Percentiles rank a stretch among this genome's conserved stretches.
Evolutionary conservation across 768 basidiomycete genomes (phyloP).

Genomic region (Lactarius vividus): DNA sequence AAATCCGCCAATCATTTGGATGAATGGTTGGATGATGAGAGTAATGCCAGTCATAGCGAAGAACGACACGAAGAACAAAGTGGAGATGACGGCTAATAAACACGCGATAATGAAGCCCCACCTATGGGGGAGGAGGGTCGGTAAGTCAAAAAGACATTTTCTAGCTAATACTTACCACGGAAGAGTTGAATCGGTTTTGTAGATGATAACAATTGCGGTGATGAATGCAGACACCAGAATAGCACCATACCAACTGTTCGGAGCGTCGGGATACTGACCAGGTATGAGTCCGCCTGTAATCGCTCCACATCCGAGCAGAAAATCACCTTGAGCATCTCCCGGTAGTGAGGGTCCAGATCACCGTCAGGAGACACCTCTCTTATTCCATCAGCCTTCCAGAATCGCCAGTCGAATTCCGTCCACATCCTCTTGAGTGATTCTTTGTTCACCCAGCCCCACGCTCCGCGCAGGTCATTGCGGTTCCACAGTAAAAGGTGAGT

Average conservation of each 20-base stretch:
- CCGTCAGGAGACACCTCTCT: slow-evolving; percentile 30
- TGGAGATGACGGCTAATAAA: slow-evolving; percentile 44
- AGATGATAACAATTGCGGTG: slow-evolving; percentile 43
- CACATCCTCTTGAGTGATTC: slow-evolving; percentile 37
- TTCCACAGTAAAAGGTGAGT: slow-evolving; percentile 50
- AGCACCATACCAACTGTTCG: slow-evolving; percentile 36
- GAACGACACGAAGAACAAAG: slow-evolving; percentile 46
- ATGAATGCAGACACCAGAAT: slow-evolving; percentile 32
- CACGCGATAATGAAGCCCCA: slow-evolving; percentile 49
- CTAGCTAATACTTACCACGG: slow-evolving; percentile 39
- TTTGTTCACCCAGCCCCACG: slow-evolving; percentile 48
- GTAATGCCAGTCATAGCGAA: slow-evolving; percentile 47
- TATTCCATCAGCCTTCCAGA: slow-evolving; percentile 45
- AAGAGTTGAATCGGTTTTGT: slow-evolving; percentile 47
- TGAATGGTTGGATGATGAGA: slow-evolving; percentile 48
- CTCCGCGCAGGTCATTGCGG: slow-evolving; percentile 40
- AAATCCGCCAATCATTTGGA: slow-evolving; percentile 45
- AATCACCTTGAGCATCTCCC: slow-evolving; percentile 49
- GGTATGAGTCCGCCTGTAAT: not conserved
- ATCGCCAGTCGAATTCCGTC: slow-evolving; percentile 39
- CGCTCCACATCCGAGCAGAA: not conserved
- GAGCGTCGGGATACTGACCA: slow-evolving; percentile 36
- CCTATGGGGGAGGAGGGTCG: slow-evolving; percentile 24
- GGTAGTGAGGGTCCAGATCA: slow-evolving; percentile 48
- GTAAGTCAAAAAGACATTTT: not conserved